Evolutionary conservation across 2,329 filamentous ascomycete species (phyloP), one percentile per base, ranked within the genome.

Genomic region (Talaromyces pinophilus): DNA sequence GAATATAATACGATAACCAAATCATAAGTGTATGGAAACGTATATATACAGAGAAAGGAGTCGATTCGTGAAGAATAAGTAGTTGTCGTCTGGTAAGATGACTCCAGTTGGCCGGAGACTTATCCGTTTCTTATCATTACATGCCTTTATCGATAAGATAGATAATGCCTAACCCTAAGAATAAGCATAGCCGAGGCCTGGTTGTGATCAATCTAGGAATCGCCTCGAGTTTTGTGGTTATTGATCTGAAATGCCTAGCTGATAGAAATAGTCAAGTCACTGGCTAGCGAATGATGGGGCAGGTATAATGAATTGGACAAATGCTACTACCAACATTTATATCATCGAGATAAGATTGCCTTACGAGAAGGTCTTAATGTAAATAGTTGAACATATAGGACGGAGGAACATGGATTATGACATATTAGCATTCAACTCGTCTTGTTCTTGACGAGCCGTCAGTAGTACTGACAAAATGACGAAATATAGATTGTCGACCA

Each of bases 21-120:
- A 0, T 5, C 10, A 17, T n/a, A 4, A 8, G 13, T 30, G 25
- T 54, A 2, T 5, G 19, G 44, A 48, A 48, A 48, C 2, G 25
- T 54, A 54, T 22, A 38, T 57, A 57, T 13, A 7, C 8, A 15
- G n/a, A 7, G n/a, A 19, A 22, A 22, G 8, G 5, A 38, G 19
- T 38, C 5, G 19, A 38, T 7, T 19, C 33, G 54, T 57, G 30
- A 57, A 57, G n/a, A 15, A 38, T 38, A 40, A 17, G 19, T 22
- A 38, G 30, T 57, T 17, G 54, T 38, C 35, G 54, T 40, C n/a
- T 38, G n/a, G 10, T 15, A 25, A 25, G 30, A 15, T 25, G 5
- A 22, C 19, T 57, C 54, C n/a, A 57, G 33, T 35, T n/a, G 10
- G 19, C 10, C 54, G 54, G 54, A 57, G 54, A 57, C 54, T 57